phyloP scores from a whole-genome alignment of 1,284 basidiomycete species.

The Amylostereum areolatum region DNA sequence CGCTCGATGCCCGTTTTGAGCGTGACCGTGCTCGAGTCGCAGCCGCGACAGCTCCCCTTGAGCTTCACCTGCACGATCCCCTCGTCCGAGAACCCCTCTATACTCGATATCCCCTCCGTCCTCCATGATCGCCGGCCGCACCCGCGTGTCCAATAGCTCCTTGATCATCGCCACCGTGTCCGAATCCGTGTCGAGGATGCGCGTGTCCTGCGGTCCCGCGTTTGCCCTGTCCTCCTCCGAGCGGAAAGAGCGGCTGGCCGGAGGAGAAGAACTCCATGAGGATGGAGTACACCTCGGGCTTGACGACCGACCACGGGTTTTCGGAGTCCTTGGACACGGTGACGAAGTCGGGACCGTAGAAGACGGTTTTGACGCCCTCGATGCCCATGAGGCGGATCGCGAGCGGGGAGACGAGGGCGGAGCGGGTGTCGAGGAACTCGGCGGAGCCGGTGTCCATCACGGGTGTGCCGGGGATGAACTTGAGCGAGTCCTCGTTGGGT shows the following conservation, averaged over 20 bases:
- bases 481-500: slow-evolving; percentile 95
- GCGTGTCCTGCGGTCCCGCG: slow-evolving; percentile 91
- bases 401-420: slow-evolving; percentile 82
- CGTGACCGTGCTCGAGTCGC: slow-evolving; percentile 89
- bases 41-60: slow-evolving; percentile 96
- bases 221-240: slow-evolving; percentile 70
- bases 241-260: slow-evolving; percentile 83
- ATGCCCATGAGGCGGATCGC: slow-evolving; percentile 92
- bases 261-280: slow-evolving; percentile 98
- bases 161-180: slow-evolving; percentile 99
- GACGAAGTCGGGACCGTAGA: slow-evolving; percentile 98
- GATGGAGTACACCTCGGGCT: slow-evolving; percentile 97
- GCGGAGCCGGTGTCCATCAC: slow-evolving; percentile 88
- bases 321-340: slow-evolving; percentile 92
- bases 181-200: slow-evolving; percentile 92
- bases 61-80: slow-evolving; percentile 72
- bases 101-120: slow-evolving; percentile 90
- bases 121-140: slow-evolving; percentile 95
- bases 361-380: slow-evolving; percentile 84
- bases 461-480: slow-evolving; percentile 91
- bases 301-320: slow-evolving; percentile 83
- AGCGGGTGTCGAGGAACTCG: slow-evolving; percentile 88
- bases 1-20: slow-evolving; percentile 95
- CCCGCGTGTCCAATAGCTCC: slow-evolving; percentile 91
- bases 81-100: slow-evolving; percentile 64